These are phyloP conservation scores for Solanum sejunctum DNA, from an alignment of 257 asterid species.

Conservation along the genomic window DNA sequence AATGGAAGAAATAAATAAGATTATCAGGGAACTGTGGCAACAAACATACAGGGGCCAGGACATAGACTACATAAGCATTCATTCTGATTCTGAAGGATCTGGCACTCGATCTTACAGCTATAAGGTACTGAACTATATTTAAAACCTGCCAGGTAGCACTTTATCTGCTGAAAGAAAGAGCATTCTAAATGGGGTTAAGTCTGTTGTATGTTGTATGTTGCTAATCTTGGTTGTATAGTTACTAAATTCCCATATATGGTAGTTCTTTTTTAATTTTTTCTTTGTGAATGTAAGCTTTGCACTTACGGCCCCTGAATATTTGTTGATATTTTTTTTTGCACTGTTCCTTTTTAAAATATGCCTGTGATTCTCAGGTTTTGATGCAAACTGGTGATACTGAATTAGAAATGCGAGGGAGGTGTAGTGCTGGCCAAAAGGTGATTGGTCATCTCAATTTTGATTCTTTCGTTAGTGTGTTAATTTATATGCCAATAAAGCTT, in stretches of 20 bases:
- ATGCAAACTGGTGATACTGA: conserved; percentile 98
- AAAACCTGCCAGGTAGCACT: neutral
- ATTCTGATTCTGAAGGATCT: conserved; percentile 87
- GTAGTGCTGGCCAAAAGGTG: conserved; percentile 99
- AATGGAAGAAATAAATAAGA: conserved; percentile 98
- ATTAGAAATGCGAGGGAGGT: conserved; percentile 98
- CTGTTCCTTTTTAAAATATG: neutral
- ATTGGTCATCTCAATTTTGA: neutral
- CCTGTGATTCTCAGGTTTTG: conserved; percentile 44
- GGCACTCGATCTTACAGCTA: conserved; percentile 99
- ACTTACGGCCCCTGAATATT: neutral
- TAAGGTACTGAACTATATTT: conserved; percentile 33
- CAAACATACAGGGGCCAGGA: conserved; percentile 99
- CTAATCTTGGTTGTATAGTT: neutral
- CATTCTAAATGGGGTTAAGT: neutral
- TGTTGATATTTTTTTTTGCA: neutral
- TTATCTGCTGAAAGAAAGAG: neutral
- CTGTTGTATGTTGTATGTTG: neutral
- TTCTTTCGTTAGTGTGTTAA: neutral
- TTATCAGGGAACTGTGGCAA: conserved; percentile 95
- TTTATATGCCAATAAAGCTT: neutral
- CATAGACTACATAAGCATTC: conserved; percentile 91
- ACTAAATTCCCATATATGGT: neutral
- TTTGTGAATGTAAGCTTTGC: neutral
- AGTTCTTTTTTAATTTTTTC: neutral